Conservation (phyloP, 2,329 filamentous ascomycete genomes). For the Eurotiales sp. region DNA sequence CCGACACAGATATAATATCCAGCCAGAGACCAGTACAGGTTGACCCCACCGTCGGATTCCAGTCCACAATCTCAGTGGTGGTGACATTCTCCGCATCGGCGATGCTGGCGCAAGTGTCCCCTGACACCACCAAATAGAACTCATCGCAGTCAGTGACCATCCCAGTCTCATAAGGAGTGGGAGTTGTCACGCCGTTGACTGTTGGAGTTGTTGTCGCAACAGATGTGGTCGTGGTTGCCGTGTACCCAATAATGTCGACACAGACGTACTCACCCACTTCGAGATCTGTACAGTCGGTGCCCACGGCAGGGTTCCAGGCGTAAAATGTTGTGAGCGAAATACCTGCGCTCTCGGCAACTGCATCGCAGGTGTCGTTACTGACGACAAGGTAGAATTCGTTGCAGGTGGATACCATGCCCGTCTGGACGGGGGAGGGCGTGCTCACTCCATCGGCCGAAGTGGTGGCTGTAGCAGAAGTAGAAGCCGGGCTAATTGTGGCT, state of each 20-base stretch:
- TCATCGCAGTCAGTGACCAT: conserved; percentile 6
- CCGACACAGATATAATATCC: conserved; percentile 16
- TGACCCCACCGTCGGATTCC: conserved; percentile 22
- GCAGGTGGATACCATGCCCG: conserved; percentile 16
- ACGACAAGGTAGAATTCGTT: conserved; percentile 15
- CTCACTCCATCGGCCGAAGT: conserved; percentile 1
- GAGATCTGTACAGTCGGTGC: conserved; percentile 14
- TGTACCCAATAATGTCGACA: conserved; percentile 14
- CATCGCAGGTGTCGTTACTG: conserved; percentile 13
- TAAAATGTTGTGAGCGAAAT: conserved; percentile 13
- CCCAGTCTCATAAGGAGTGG: neutral
- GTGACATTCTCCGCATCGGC: conserved; percentile 20
- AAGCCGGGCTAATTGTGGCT: neutral
- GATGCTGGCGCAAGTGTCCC: conserved; percentile 24
- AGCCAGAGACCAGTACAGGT: conserved; percentile 10
- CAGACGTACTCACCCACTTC: conserved; percentile 19
- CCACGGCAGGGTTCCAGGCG: conserved; percentile 20
- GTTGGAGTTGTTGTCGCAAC: neutral
- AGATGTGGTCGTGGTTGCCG: conserved; percentile 3
- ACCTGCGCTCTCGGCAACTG: conserved; percentile 6
- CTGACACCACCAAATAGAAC: conserved; percentile 11
- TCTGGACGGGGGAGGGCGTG: neutral
- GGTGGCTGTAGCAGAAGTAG: conserved; percentile 8
- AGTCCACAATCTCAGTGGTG: conserved; percentile 23
- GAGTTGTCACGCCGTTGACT: neutral